Evolutionary conservation across 2,329 filamentous ascomycete genomes (phyloP), one percentile per base, ranked within the genome.

Genomic region (Colletotrichum zoysiae): DNA sequence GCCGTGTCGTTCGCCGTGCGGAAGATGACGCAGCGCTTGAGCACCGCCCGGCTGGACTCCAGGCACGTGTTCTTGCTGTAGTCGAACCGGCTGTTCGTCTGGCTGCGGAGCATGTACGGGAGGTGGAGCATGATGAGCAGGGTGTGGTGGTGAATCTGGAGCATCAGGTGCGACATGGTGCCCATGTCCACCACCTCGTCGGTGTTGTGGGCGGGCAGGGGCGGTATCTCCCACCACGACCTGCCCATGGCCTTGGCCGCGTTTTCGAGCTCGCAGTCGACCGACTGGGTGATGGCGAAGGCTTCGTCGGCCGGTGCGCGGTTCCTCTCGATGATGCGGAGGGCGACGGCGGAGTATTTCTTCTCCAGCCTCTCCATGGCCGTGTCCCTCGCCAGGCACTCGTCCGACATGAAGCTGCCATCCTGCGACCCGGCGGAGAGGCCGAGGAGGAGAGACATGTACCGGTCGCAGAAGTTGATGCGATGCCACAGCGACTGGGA

Each of bases 81-180:
- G 26, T 86, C 83, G 66, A 84, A 84, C 20, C 81, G 81, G 8
- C 78, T 78, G 23, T 82, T 80, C 26, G 77, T 74, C 1, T 79
- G 76, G 46, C 82, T 78, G 33, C 81, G 82, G 14, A 89, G 81
- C 78, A 89, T 85, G 71, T 86, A 89, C 0, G 88, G 88, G 1
- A 90, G 81, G 71, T 90, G 87, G 0, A 89, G 81, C 11, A 87
- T 81, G 44, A 86, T 83, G 9, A 88, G 78, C 3, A 89, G 80
- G 44, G 85, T 83, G 74, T 85, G 84, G 72, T 89, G 85, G 2
- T 83, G 81, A 57, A 89, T 81, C 69, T 89, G 87, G 8, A 84
- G 76, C 75, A 86, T 83, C 8, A 85, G 74, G 6, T 81, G 79
- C 6, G 77, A 70, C 44, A 79, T 66, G 2, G 78, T 74, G 35